Evolutionary conservation across 192 early-diverging fungal genomes (phyloP).

Genomic region (Podila epicladia): DNA sequence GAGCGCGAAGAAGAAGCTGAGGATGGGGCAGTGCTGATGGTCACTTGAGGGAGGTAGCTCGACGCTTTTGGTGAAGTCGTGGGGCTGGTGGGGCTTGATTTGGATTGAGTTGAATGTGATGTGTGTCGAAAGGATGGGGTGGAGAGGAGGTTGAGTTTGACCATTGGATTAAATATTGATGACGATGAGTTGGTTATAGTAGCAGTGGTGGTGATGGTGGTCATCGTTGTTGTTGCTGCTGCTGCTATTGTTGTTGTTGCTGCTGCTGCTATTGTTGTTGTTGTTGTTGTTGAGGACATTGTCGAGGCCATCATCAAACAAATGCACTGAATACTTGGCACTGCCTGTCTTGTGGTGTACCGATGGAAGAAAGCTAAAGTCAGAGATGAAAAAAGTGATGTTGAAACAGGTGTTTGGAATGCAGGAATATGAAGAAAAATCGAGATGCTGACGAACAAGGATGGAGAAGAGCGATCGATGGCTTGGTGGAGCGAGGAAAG

Average conservation of each 20-base stretch:
- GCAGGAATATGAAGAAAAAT: not conserved
- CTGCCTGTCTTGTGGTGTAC: no score
- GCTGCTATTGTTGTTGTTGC: no score
- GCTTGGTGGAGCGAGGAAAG: not conserved
- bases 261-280: no score
- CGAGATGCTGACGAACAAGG: not conserved
- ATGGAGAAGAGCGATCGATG: not conserved
- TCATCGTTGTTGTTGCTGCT: not conserved
- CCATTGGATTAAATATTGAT: constrained; percentile 1
- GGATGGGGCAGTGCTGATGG: not conserved
- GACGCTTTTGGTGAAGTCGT: not conserved
- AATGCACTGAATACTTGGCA: no score
- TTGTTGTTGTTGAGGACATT: not conserved
- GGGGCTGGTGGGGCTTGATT: constrained; percentile 3
- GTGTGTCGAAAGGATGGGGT: not conserved
- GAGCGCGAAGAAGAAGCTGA: not conserved
- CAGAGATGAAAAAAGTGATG: not conserved
- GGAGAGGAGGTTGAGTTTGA: not conserved
- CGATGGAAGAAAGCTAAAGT: not conserved
- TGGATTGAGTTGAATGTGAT: not conserved
- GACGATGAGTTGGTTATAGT: not conserved
- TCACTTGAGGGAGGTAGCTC: not conserved
- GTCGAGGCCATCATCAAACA: not conserved
- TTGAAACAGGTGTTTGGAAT: not conserved
- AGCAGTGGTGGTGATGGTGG: not conserved